Base-by-base conservation (phyloP, 345 rosid genomes). In the Firmiana major region DNA sequence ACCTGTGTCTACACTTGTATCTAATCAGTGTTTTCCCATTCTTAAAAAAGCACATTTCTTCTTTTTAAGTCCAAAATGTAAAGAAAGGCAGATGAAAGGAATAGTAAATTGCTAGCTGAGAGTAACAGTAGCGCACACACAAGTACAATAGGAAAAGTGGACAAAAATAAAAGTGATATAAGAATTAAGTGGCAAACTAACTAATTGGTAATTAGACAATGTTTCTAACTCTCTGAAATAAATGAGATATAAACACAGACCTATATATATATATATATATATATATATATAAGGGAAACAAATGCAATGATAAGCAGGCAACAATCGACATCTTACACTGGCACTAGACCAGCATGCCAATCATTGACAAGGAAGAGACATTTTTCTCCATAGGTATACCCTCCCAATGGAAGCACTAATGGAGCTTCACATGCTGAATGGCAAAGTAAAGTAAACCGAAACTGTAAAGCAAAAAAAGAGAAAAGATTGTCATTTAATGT, bases 401-500 rank as follows among this genome's bases (percentile, higher is more conserved):
- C 99, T 73, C 99, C 98, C 76, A 96, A 79, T 60, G 97, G 97
- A 75, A 96, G 91, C 80, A 96, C 91, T 42, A 96, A 81, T 21
- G 98, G 99, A 63, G 99, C 99, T 91, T 96, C 99, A 79, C 97
- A 90, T 17, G 99, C 99, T 43, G 99, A 97, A 81, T 95, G 91
- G 87, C 96, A 89, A 71, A 95, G 99, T 78, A 93, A 79, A 40
- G 98, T 86, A 87, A 90, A 95, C 82, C 99, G 89, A 86, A 95
- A 95, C 99, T 95, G 92, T 78, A 86, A 83, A 85, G 79, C 55
- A 84, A 85, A 81, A 76, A 45, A 79, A 71, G 51, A 81, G 59
- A 63, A 65, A 53, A 78, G 21, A 72, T 24, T 63, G 80, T 83
- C 79, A 88, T 79, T 75, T 7, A 43, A 68, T 62, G 65, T 67